phyloP scores from a whole-genome alignment of 2,329 filamentous ascomycete species.

The Exophiala mesophila region DNA sequence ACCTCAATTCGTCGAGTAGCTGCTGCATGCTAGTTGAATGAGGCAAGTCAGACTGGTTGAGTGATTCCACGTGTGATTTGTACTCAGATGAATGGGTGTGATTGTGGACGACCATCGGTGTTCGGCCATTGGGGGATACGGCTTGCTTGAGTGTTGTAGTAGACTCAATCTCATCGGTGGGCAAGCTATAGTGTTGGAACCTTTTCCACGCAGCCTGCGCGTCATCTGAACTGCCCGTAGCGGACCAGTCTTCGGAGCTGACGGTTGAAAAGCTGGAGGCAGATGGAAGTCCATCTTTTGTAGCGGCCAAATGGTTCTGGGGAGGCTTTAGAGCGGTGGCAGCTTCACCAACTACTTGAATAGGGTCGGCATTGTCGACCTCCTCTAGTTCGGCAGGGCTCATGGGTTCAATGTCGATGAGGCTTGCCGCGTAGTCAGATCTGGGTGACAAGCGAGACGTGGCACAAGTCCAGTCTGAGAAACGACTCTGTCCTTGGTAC shows the following conservation, averaged over 20 bases:
- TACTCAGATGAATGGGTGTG: slow-evolving; percentile 18
- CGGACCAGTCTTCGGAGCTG: slow-evolving; percentile 29
- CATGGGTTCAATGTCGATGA: slow-evolving; percentile 21
- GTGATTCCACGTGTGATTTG: slow-evolving; percentile 4
- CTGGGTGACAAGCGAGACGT: slow-evolving; percentile 29
- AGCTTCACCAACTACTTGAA: neutral
- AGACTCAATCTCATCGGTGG: slow-evolving; percentile 17
- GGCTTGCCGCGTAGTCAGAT: slow-evolving; percentile 18
- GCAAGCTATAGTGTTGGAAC: slow-evolving; percentile 25
- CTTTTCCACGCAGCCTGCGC: slow-evolving; percentile 14
- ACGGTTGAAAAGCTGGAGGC: slow-evolving; percentile 35
- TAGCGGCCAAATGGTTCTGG: slow-evolving; percentile 25
- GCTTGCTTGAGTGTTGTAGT: slow-evolving; percentile 19
- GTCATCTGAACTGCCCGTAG: slow-evolving; percentile 17
- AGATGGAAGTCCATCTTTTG: slow-evolving; percentile 24
- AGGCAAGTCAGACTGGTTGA: slow-evolving; percentile 17
- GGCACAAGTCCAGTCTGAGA: slow-evolving; percentile 37
- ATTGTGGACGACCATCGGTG: slow-evolving; percentile 14
- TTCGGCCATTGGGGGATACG: neutral
- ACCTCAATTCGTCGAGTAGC: slow-evolving; percentile 49
- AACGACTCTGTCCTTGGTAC: slow-evolving; percentile 34
- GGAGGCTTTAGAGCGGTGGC: slow-evolving; percentile 8
- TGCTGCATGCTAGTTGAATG: slow-evolving; percentile 42
- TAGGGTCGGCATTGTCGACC: slow-evolving; percentile 1
- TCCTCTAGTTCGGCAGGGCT: slow-evolving; percentile 11